phyloP scores from a whole-genome alignment of 257 asterid species.

The Nicotiana obtusifolia region DNA sequence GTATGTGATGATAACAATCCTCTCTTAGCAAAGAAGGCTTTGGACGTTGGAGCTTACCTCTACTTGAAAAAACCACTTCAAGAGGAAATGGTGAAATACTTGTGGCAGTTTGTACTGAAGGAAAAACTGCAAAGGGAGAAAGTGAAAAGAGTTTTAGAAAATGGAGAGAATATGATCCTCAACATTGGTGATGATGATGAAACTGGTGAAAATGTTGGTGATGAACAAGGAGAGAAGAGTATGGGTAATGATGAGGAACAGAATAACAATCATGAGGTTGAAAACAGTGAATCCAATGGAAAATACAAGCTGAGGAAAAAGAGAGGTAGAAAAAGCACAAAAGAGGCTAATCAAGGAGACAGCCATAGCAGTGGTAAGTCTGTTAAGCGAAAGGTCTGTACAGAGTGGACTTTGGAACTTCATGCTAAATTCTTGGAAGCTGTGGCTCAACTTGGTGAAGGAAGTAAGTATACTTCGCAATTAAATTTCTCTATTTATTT shows the following conservation, averaged over 20 bases:
- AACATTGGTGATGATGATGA: neutral
- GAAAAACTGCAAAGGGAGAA: neutral
- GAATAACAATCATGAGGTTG: neutral
- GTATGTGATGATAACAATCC: neutral
- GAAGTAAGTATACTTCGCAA: conserved; percentile 12
- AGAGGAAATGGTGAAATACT: neutral
- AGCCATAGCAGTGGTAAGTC: neutral
- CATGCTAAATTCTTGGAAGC: conserved; percentile 19
- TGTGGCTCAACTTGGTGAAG: conserved; percentile 20
- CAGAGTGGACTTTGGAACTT: conserved; percentile 19
- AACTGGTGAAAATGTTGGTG: neutral
- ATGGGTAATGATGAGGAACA: neutral
- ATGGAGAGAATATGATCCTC: neutral
- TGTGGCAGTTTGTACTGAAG: neutral
- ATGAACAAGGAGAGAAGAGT: neutral
- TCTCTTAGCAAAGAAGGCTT: neutral
- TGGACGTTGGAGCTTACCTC: neutral
- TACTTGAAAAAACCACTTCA: neutral
- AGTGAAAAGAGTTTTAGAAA: neutral
- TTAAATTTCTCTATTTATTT: neutral
- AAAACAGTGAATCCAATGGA: neutral
- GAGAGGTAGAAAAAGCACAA: neutral
- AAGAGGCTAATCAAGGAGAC: neutral
- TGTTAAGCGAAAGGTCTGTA: neutral
- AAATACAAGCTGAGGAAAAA: neutral